These are phyloP conservation scores for Ophiognomonia clavigignenti-juglandacearum DNA, from an alignment of 2,329 filamentous ascomycete genomes.

Conservation along the genomic window DNA sequence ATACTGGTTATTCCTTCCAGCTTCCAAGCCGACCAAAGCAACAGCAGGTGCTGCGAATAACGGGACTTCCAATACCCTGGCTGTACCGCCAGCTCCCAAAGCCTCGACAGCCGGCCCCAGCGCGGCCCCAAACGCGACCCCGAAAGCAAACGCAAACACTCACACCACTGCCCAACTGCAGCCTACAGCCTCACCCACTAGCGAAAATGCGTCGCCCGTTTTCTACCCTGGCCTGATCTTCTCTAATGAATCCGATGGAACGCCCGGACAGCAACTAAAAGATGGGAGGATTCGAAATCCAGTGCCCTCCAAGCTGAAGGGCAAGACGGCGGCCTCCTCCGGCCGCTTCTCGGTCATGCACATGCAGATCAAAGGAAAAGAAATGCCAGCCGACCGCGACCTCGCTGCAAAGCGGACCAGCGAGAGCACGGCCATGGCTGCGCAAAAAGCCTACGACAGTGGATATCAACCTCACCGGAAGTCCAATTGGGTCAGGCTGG, in stretches of 20 bases:
- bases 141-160: conserved; percentile 5
- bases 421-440: conserved; percentile 55
- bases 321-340: conserved; percentile 49
- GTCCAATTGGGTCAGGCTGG: conserved; percentile 15
- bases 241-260: no score
- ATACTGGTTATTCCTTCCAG: conserved; percentile 4
- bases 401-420: conserved; percentile 57
- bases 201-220: conserved; percentile 3
- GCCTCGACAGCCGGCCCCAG: conserved; percentile 1
- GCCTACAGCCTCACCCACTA: background rate
- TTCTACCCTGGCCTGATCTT: no score
- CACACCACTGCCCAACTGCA: conserved; percentile 10
- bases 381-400: conserved; percentile 43
- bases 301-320: conserved; percentile 58
- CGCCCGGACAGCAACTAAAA: conserved; percentile 21
- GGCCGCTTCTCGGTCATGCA: conserved; percentile 62
- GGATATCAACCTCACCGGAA: conserved; percentile 33
- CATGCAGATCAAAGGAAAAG: conserved; percentile 44
- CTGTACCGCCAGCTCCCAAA: conserved; percentile 6
- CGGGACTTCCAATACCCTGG: conserved; percentile 1
- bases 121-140: conserved; percentile 1
- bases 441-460: conserved; percentile 49
- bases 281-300: conserved; percentile 52
- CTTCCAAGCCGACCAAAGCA: conserved; percentile 12
- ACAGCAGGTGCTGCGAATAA: background rate